Conservation (phyloP, 352 stramenopile genomes). For the Phytophthora tentaculata region DNA sequence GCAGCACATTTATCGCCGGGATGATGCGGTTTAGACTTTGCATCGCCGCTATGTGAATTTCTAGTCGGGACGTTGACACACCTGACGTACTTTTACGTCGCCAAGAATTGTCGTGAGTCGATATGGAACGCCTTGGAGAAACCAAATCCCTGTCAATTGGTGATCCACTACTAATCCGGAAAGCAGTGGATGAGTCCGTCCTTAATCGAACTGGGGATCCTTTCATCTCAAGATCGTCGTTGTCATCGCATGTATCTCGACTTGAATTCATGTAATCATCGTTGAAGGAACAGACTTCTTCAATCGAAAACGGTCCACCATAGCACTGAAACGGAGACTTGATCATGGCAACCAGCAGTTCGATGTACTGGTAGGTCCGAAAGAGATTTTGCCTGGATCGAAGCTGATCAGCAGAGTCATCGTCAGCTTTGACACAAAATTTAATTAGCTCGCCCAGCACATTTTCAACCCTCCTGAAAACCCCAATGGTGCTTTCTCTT, state of each 20-base stretch:
- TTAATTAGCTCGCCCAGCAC: slow-evolving; percentile 53
- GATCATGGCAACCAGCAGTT: slow-evolving; percentile 67
- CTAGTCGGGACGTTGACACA: slow-evolving; percentile 24
- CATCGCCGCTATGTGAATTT: slow-evolving; percentile 52
- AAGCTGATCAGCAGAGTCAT: slow-evolving; percentile 32
- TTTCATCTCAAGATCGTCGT: slow-evolving; percentile 37
- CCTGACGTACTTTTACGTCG: slow-evolving; percentile 34
- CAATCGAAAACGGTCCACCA: slow-evolving; percentile 65
- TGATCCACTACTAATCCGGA: slow-evolving; percentile 12
- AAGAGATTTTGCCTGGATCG: slow-evolving; percentile 60
- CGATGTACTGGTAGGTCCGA: slow-evolving; percentile 64
- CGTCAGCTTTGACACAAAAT: slow-evolving; percentile 49
- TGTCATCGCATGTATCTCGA: slow-evolving; percentile 30
- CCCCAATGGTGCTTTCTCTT: slow-evolving; percentile 38
- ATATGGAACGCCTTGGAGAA: slow-evolving; percentile 29
- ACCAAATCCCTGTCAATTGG: slow-evolving; percentile 21
- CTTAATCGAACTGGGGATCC: slow-evolving; percentile 24
- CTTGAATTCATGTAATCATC: slow-evolving; percentile 42
- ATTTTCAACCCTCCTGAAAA: slow-evolving; percentile 48
- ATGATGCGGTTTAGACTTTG: slow-evolving; percentile 67
- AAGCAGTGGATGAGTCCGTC: slow-evolving; percentile 13
- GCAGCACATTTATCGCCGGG: slow-evolving; percentile 53
- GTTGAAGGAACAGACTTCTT: slow-evolving; percentile 65
- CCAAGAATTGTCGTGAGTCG: slow-evolving; percentile 33
- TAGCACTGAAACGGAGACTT: slow-evolving; percentile 67